Base-by-base conservation (phyloP, 1,139 yeast species). In the Spathaspora sp. region DNA sequence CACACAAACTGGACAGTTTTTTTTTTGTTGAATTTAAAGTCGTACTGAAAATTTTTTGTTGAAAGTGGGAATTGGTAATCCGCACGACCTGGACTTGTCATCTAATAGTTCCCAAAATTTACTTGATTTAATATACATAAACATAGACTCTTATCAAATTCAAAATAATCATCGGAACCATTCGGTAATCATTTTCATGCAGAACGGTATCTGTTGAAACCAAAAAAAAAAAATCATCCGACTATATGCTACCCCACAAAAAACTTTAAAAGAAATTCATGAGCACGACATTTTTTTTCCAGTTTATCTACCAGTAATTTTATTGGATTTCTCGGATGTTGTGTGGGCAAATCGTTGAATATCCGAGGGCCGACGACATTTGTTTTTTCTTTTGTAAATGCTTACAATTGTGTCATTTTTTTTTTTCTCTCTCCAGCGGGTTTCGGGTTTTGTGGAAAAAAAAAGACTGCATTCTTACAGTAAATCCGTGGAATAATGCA, bases 11-110 rank as follows among this genome's bases (percentile, higher is more conserved):
- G n/a, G n/a, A n/a, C n/a, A n/a, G n/a, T n/a, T 7, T 24, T 25
- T 25, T 27, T 27, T 27, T 31, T 31, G 36, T 31, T 31, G 36
- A 31, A 31, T 15, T 31, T 31, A 31, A 31, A 31, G 36, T 31
- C 36, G 36, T 15, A 4, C 29, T 26, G 29, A 26, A 26, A 26
- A 10, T 5, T n/a, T n/a, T n/a, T 26, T 26, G 29, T 26, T 11
- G 29, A 6, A 7, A 5, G 3, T 4, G 34, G 3, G 3, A 31
- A 31, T 31, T 31, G 18, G 16, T 13, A 7, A 9, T 31, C 36
- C 10, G 7, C 36, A 31, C 36, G 36, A 31, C 36, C 18, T 31
- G n/a, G 5, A n/a, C 29, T 26, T 26, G 9, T 26, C 29, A 8
- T 10, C 10, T 26, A 26, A 7, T 15, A 31, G 8, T 15, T 7